A percentile compares a stretch with the other conserved stretches of the same genome.
phyloP scores from a whole-genome alignment of 2,329 filamentous ascomycete genomes.

The Arthrobotrys sinensis region DNA sequence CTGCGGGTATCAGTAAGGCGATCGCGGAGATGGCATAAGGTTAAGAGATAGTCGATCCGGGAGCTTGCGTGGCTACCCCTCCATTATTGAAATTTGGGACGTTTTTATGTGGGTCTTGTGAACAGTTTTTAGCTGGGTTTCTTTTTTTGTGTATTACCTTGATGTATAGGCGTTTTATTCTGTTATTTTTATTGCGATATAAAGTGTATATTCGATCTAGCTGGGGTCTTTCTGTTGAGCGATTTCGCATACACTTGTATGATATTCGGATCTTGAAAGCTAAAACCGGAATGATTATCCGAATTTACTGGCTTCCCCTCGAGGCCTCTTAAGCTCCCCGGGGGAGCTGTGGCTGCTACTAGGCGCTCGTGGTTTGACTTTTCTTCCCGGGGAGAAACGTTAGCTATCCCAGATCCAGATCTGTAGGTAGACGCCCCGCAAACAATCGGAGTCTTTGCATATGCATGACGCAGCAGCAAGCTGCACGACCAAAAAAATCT shows the following conservation, averaged over 20 bases:
- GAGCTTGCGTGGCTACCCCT: conserved; percentile 6
- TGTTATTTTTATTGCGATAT: not conserved
- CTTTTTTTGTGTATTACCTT: conserved; percentile 10
- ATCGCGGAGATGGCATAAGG: conserved; percentile 50
- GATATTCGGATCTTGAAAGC: conserved; percentile 25
- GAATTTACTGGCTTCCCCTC: not conserved
- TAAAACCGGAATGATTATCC: conserved; percentile 29
- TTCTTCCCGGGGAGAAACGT: not conserved
- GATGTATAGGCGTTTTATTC: conserved; percentile 29
- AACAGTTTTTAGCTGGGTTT: not conserved
- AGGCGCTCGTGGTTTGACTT: not conserved
- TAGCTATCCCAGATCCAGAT: conserved; percentile 12
- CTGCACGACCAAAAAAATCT: not conserved
- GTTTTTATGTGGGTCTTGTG: not conserved
- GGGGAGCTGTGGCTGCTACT: not conserved
- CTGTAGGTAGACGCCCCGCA: conserved; percentile 17
- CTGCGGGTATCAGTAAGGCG: conserved; percentile 64
- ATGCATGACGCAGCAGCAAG: conserved; percentile 13
- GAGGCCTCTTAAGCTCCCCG: conserved; percentile 1
- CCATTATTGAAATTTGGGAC: not conserved
- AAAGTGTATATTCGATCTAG: not conserved
- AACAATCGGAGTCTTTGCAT: conserved; percentile 5
- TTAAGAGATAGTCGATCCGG: conserved; percentile 8
- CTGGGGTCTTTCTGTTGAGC: not conserved
- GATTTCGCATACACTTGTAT: conserved; percentile 22